Conservation (phyloP, 1,284 basidiomycete genomes). For the Moesziomyces sp. region DNA sequence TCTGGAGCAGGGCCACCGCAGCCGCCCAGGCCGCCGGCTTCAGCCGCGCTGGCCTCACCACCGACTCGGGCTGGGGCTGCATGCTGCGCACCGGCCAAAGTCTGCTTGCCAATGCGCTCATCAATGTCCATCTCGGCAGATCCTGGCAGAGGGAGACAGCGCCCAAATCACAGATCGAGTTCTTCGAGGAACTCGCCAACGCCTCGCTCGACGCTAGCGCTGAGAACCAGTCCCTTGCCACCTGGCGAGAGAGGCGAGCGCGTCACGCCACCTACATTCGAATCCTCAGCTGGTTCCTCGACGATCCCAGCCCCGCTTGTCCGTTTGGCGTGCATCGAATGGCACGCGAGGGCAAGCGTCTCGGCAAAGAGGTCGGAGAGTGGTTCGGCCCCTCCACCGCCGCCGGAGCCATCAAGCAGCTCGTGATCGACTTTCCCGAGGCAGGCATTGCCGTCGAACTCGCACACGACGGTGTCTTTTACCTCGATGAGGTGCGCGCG, state of each 20-base stretch:
- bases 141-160: slow-evolving; percentile 47
- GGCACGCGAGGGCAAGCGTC: slow-evolving; percentile 90
- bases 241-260: slow-evolving; percentile 22
- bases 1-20: slow-evolving; percentile 60
- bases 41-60: slow-evolving; percentile 77
- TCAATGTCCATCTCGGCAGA: slow-evolving; percentile 81
- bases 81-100: slow-evolving; percentile 96
- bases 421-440: slow-evolving; percentile 78
- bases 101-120: slow-evolving; percentile 85
- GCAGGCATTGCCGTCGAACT: slow-evolving; percentile 84
- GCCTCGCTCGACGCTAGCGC: slow-evolving; percentile 8
- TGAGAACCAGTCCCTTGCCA: slow-evolving; percentile 15
- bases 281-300: slow-evolving; percentile 92
- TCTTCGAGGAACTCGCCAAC: slow-evolving; percentile 23
- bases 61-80: slow-evolving; percentile 96
- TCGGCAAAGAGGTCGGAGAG: slow-evolving; percentile 93
- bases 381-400: slow-evolving; percentile 99
- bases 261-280: slow-evolving; percentile 77
- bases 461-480: slow-evolving; percentile 81
- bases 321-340: slow-evolving; percentile 97
- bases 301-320: slow-evolving; percentile 84
- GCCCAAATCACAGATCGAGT: slow-evolving; percentile 18
- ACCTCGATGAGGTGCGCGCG: slow-evolving; percentile 84
- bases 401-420: slow-evolving; percentile 86
- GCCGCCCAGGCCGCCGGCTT: slow-evolving; percentile 58